These are phyloP conservation scores for Annulohypoxylon maeteangense DNA, from an alignment of 495 filamentous ascomycete genomes.

Conservation along the genomic window DNA sequence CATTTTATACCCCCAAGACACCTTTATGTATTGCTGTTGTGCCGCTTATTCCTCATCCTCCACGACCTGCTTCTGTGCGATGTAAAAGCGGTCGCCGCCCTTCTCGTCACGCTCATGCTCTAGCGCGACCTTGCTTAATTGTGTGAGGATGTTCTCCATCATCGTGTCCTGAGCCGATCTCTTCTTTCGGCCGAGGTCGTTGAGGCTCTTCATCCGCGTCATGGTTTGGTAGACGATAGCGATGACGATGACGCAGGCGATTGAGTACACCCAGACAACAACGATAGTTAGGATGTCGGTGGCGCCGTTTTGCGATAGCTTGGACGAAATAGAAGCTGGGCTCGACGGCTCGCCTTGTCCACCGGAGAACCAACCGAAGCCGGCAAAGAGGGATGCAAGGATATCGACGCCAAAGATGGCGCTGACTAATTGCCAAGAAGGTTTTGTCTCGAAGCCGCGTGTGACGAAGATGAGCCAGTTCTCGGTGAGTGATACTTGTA, in stretches of 20 bases:
- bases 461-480: slow-evolving; percentile 98
- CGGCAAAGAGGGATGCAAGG: slow-evolving; percentile 79
- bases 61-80: slow-evolving; percentile 70
- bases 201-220: slow-evolving; percentile 71
- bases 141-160: slow-evolving; percentile 83
- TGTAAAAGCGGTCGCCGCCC: slow-evolving; percentile 64
- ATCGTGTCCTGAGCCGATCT: slow-evolving; percentile 76
- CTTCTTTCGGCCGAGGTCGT: slow-evolving; percentile 84
- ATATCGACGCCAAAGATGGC: slow-evolving; percentile 84
- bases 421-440: slow-evolving; percentile 79
- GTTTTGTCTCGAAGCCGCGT: slow-evolving; percentile 80
- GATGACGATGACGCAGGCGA: slow-evolving; percentile 80
- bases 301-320: slow-evolving; percentile 67
- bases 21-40: background rate
- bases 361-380: slow-evolving; percentile 80
- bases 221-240: slow-evolving; percentile 82
- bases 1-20: slow-evolving; percentile 12
- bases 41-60: slow-evolving; percentile 68
- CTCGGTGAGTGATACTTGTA: slow-evolving; percentile 86
- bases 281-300: slow-evolving; percentile 79
- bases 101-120: slow-evolving; percentile 73
- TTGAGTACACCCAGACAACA: slow-evolving; percentile 80
- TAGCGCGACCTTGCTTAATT: slow-evolving; percentile 78
- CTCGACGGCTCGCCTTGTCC: slow-evolving; percentile 44
- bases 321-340: slow-evolving; percentile 36